Conservation (phyloP, 768 basidiomycete species). For the Hypsizygus marmoreus region DNA sequence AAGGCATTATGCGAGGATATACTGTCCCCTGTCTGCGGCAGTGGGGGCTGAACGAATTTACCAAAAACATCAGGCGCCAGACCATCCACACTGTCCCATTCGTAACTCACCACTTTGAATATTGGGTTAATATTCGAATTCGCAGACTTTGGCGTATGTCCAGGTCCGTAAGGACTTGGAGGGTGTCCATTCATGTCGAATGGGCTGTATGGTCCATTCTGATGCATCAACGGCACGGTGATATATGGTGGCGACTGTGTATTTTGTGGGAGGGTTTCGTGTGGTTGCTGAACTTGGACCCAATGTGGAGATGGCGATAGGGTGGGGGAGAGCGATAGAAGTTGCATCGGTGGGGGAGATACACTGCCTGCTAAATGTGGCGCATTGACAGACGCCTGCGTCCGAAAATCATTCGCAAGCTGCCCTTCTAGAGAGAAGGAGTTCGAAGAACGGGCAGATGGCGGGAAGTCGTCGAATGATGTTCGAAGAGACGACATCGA, state of each 20-base stretch:
- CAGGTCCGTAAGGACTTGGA: conserved; percentile 56
- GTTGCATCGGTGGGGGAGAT: conserved; percentile 78
- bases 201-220: conserved; percentile 44
- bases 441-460: conserved; percentile 77
- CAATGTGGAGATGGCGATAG: conserved; percentile 58
- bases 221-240: conserved; percentile 35
- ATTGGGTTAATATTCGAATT: conserved; percentile 82
- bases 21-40: conserved; percentile 42
- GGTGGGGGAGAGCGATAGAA: conserved; percentile 70
- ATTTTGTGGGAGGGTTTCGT: conserved; percentile 34
- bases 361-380: conserved; percentile 61
- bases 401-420: conserved; percentile 72
- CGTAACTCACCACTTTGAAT: conserved; percentile 83
- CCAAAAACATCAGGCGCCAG: conserved; percentile 34
- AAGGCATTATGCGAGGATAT: conserved; percentile 21
- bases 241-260: conserved; percentile 41
- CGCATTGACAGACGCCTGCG: conserved; percentile 68
- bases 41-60: conserved; percentile 50
- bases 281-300: conserved; percentile 48
- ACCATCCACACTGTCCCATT: conserved; percentile 39
- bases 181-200: conserved; percentile 56
- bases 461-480: conserved; percentile 71
- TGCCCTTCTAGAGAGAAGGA: conserved; percentile 78
- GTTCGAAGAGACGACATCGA: conserved; percentile 76
- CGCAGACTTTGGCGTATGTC: conserved; percentile 62